Percentiles rank a stretch among this genome's conserved stretches.
These are phyloP conservation scores for Diaporthe destruens DNA, from an alignment of 2,329 filamentous ascomycete species.

Conservation along the genomic window DNA sequence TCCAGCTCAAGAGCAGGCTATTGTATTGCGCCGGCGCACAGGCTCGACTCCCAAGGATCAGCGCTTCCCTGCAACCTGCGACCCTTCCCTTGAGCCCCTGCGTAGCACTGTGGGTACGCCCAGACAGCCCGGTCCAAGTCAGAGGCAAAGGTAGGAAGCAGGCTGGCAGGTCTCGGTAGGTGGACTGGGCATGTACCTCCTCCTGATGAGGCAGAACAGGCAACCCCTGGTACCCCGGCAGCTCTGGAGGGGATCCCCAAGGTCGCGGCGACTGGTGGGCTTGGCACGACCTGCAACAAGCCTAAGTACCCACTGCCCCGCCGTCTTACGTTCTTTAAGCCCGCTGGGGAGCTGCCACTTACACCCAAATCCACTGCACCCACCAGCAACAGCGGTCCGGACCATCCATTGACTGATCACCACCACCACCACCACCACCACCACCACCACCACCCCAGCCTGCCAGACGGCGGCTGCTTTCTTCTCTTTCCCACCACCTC, in stretches of 20 bases:
- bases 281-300: conserved; percentile 30
- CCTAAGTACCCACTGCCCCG: conserved; percentile 32
- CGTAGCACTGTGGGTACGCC: conserved; percentile 20
- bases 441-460: conserved; percentile 21
- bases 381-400: conserved; percentile 27
- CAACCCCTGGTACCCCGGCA: conserved; percentile 23
- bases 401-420: conserved; percentile 32
- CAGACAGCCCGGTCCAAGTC: conserved; percentile 8
- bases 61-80: conserved; percentile 29
- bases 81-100: conserved; percentile 27
- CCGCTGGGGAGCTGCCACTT: conserved; percentile 24
- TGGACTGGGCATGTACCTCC: not conserved
- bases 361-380: conserved; percentile 20
- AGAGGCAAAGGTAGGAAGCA: not conserved
- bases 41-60: conserved; percentile 26
- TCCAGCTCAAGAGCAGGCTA: not conserved
- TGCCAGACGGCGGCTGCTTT: not conserved
- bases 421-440: conserved; percentile 24
- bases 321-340: conserved; percentile 14
- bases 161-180: conserved; percentile 5
- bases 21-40: conserved; percentile 30
- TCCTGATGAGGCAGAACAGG: not conserved
- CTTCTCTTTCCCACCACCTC: conserved; percentile 28
- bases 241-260: conserved; percentile 28
- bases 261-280: conserved; percentile 29